These are phyloP conservation scores for Crithidia expoeki DNA, from an alignment of 208 protist genomes.

Conservation along the genomic window DNA sequence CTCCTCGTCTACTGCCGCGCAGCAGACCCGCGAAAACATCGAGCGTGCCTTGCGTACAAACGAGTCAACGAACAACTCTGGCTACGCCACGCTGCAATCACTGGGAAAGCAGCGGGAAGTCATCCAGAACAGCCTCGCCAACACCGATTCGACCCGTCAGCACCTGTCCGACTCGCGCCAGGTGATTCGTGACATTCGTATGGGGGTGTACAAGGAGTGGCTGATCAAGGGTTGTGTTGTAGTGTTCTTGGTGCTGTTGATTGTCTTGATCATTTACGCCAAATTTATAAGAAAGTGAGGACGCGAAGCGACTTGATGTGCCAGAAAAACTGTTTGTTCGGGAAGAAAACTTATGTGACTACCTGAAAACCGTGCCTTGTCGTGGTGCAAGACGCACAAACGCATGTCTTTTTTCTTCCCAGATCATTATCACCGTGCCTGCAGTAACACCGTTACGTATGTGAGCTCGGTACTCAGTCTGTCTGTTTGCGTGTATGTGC, in stretches of 20 bases:
- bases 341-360: neutral
- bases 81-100: conserved; percentile 69
- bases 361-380: neutral
- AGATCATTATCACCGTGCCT: too few species aligned
- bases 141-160: conserved; percentile 51
- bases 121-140: conserved; percentile 60
- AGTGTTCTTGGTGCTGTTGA: conserved; percentile 47
- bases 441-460: too few species aligned
- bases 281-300: conserved; percentile 53
- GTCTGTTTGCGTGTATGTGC: too few species aligned
- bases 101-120: conserved; percentile 75
- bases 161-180: conserved; percentile 56
- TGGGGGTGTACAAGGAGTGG: conserved; percentile 81
- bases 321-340: neutral
- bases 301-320: neutral
- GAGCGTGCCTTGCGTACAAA: conserved; percentile 62
- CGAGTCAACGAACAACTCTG: conserved; percentile 65
- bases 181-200: conserved; percentile 71
- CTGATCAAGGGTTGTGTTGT: conserved; percentile 67
- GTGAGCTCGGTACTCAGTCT: too few species aligned
- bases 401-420: too few species aligned
- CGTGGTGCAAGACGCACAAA: too few species aligned
- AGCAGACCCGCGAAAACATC: conserved; percentile 64
- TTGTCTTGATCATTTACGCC: conserved; percentile 64
- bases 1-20: conserved; percentile 24